These are phyloP conservation scores for Mucor plumbeus DNA, from an alignment of 371 early-diverging fungal genomes.

Conservation along the genomic window DNA sequence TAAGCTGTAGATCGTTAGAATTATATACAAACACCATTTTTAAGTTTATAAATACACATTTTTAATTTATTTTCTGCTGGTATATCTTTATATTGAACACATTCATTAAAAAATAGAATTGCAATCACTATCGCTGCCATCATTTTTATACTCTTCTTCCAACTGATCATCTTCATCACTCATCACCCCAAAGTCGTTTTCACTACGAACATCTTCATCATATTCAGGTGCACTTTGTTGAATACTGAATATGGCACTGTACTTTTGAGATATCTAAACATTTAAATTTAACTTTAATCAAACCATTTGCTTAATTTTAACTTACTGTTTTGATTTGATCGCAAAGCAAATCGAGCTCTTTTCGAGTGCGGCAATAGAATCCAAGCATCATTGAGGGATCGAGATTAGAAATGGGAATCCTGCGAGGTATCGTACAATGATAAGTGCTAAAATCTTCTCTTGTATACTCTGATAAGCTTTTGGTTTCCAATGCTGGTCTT, in stretches of 20 bases:
- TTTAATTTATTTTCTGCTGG: neutral
- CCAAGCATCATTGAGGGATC: slow-evolving; percentile 96
- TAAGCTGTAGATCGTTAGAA: too few relatives aligned
- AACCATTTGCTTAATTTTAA: neutral
- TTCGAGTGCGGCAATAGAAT: slow-evolving; percentile 76
- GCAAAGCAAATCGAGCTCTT: slow-evolving; percentile 74
- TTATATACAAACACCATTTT: too few relatives aligned
- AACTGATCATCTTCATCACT: slow-evolving; percentile 46
- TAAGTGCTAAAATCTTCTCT: slow-evolving; percentile 78
- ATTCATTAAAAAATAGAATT: neutral
- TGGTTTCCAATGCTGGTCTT: slow-evolving; percentile 69
- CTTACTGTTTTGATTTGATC: slow-evolving; percentile 53
- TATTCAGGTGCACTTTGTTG: slow-evolving; percentile 71
- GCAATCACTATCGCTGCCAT: neutral
- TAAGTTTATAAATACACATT: neutral
- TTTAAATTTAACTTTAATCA: neutral
- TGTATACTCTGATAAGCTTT: slow-evolving; percentile 54
- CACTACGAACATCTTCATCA: slow-evolving; percentile 62
- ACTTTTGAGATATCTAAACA: slow-evolving; percentile 43
- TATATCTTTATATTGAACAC: neutral
- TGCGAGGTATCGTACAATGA: slow-evolving; percentile 79
- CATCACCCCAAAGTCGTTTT: slow-evolving; percentile 56
- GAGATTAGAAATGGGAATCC: slow-evolving; percentile 72
- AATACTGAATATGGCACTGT: slow-evolving; percentile 71
- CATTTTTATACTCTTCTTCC: neutral